These are phyloP conservation scores for Backusella tuberculispora DNA, from an alignment of 192 early-diverging fungal genomes.

Conservation along the genomic window DNA sequence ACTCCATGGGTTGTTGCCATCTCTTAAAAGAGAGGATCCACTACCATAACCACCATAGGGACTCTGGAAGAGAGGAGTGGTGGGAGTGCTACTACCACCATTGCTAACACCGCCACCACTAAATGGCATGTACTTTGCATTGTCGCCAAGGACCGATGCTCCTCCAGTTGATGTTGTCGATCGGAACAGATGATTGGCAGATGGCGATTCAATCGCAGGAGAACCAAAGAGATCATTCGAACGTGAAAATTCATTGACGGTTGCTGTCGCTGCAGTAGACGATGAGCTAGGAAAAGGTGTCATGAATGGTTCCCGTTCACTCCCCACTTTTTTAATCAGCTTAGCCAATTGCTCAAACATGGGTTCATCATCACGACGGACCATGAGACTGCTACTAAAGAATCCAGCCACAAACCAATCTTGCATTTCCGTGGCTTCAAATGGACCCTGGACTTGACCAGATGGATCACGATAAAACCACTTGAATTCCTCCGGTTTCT, in stretches of 20 bases:
- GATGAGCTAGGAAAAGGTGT: constrained; percentile 36
- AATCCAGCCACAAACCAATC: constrained; percentile 92
- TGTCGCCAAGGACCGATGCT: neutral
- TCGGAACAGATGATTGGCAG: neutral
- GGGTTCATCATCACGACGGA: constrained; percentile 79
- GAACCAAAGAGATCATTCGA: constrained; percentile 16
- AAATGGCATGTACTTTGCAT: constrained; percentile 21
- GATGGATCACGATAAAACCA: constrained; percentile 91
- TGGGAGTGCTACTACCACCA: neutral
- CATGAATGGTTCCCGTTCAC: constrained; percentile 74
- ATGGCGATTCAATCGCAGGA: neutral
- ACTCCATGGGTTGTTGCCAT: constrained; percentile 12
- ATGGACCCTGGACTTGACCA: constrained; percentile 90
- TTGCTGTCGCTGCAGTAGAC: neutral
- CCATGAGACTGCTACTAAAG: constrained; percentile 78
- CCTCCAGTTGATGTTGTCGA: neutral
- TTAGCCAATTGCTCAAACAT: constrained; percentile 79
- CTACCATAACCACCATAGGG: constrained; percentile 23
- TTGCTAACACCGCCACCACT: neutral
- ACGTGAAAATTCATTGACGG: neutral
- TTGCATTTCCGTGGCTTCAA: constrained; percentile 89
- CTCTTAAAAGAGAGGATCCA: constrained; percentile 5
- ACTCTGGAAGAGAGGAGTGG: constrained; percentile 21
- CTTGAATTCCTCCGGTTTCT: constrained; percentile 43
- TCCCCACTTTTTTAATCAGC: constrained; percentile 62